A percentile compares a stretch with the other conserved stretches of the same genome.
Evolutionary conservation across 2,329 filamentous ascomycete genomes (phyloP).

Genomic region (Cercospora citrullina): DNA sequence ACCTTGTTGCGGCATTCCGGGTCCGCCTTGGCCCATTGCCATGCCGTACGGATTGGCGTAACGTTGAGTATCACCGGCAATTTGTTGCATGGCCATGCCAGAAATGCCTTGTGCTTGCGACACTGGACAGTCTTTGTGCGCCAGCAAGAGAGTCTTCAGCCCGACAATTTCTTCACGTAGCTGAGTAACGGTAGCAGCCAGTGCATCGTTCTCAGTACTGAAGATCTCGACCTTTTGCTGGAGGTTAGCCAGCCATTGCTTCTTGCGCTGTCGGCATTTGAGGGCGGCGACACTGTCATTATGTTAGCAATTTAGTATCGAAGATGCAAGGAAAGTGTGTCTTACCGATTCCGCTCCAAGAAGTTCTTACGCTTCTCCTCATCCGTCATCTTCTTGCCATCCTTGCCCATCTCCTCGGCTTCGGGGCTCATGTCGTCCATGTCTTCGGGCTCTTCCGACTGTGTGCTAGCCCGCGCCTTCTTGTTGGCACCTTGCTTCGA

Average conservation of each 20-base stretch:
- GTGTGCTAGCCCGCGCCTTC: constrained; percentile 64
- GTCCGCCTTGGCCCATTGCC: constrained; percentile 41
- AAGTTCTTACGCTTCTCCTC: constrained; percentile 99
- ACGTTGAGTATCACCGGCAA: constrained; percentile 48
- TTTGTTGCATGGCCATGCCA: constrained; percentile 52
- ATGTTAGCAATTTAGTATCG: constrained; percentile 32
- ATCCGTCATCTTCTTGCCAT: constrained; percentile 88
- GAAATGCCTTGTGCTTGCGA: constrained; percentile 78
- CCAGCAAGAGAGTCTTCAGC: constrained; percentile 85
- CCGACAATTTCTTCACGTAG: constrained; percentile 92
- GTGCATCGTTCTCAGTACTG: constrained; percentile 83
- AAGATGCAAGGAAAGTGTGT: constrained; percentile 19
- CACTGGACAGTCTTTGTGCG: constrained; percentile 94
- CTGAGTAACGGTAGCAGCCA: constrained; percentile 79
- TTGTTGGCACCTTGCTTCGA: constrained; percentile 68
- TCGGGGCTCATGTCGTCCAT: constrained; percentile 54
- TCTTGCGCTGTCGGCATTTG: constrained; percentile 96
- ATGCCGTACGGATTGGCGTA: constrained; percentile 52
- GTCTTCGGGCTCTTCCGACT: constrained; percentile 53
- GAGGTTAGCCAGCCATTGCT: constrained; percentile 95
- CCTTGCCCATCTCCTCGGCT: constrained; percentile 48
- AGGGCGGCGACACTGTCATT: constrained; percentile 78
- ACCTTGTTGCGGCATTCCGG: constrained; percentile 36
- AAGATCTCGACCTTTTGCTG: constrained; percentile 94
- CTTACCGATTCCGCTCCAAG: constrained; percentile 89